Percentiles rank a stretch among this genome's conserved stretches.
Conservation (phyloP, 2,329 filamentous ascomycete species). For the Escovopsis sp. region DNA sequence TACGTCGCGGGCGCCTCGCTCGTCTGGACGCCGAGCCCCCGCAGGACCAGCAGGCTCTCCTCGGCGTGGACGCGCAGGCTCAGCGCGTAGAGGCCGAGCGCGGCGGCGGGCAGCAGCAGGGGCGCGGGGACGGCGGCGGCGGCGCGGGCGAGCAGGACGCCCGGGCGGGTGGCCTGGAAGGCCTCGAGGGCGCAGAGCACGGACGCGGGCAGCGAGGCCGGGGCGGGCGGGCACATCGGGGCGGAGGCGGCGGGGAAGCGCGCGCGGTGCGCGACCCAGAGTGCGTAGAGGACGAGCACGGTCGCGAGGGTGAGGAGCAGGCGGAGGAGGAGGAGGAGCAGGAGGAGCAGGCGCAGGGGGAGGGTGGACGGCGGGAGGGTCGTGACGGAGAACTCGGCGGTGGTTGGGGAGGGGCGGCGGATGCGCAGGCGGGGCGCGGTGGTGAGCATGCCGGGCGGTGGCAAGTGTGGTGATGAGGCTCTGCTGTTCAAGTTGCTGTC, state of each 20-base stretch:
- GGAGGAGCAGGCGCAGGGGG: conserved; percentile 30
- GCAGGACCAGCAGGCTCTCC: conserved; percentile 78
- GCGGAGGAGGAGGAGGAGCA: conserved; percentile 28
- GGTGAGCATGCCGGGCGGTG: conserved; percentile 39
- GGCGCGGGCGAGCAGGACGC: conserved; percentile 15
- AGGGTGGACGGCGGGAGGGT: conserved; percentile 48
- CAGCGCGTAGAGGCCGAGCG: conserved; percentile 26
- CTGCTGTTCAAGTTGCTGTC: too few species aligned
- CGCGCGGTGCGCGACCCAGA: conserved; percentile 25
- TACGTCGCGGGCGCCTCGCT: conserved; percentile 49
- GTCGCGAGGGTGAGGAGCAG: conserved; percentile 27
- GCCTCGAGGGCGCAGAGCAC: conserved; percentile 14
- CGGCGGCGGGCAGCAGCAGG: conserved; percentile 24
- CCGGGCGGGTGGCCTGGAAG: conserved; percentile 19
- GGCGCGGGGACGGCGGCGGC: conserved; percentile 23
- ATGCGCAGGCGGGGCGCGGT: conserved; percentile 44
- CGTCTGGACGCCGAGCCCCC: conserved; percentile 83
- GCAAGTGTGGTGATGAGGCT: too few species aligned
- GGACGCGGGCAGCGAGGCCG: conserved; percentile 8
- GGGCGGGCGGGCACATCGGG: conserved; percentile 6
- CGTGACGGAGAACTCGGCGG: conserved; percentile 84
- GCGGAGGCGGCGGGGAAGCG: conserved; percentile 5
- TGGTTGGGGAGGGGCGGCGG: conserved; percentile 66
- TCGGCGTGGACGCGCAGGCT: conserved; percentile 39
- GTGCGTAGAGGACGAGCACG: conserved; percentile 35